These are phyloP conservation scores for Podila epicladia DNA, from an alignment of 192 early-diverging fungal species.

Conservation along the genomic window DNA sequence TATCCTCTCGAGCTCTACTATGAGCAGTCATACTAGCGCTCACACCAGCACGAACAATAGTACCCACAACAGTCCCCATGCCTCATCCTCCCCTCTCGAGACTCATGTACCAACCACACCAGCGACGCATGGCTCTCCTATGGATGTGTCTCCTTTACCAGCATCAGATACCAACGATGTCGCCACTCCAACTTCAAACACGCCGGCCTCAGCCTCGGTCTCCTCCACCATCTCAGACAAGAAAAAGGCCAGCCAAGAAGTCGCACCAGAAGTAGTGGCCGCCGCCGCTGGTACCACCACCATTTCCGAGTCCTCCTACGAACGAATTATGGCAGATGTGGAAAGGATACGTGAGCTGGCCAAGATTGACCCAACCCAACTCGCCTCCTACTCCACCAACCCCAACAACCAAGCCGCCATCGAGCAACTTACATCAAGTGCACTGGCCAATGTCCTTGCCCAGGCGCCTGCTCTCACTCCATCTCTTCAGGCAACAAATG, in stretches of 20 bases:
- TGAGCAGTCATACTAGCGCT: conserved; percentile 8
- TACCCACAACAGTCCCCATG: conserved; percentile 16
- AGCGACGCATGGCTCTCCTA: neutral
- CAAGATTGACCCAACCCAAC: conserved; percentile 42
- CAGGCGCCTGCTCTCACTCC: conserved; percentile 17
- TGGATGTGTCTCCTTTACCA: neutral
- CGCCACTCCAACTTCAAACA: neutral
- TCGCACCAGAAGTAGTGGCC: neutral
- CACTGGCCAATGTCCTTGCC: conserved; percentile 42
- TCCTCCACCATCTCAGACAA: neutral
- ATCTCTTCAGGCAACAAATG: conserved; percentile 18
- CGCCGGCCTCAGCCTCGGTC: neutral
- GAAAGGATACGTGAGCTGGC: conserved; percentile 42
- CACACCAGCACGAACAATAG: conserved; percentile 13
- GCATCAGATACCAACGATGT: neutral
- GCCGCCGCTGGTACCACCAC: conserved; percentile 14
- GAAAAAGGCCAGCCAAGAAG: conserved; percentile 8
- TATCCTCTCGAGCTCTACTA: conserved; percentile 18
- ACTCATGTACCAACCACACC: conserved; percentile 7
- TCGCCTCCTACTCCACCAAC: conserved; percentile 47
- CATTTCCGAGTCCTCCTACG: conserved; percentile 29
- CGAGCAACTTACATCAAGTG: conserved; percentile 48
- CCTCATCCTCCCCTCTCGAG: conserved; percentile 13
- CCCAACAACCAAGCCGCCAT: conserved; percentile 48
- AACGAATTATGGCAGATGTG: conserved; percentile 44